Base-by-base conservation (phyloP, 352 stramenopile genomes). In the Phytophthora pluvialis region DNA sequence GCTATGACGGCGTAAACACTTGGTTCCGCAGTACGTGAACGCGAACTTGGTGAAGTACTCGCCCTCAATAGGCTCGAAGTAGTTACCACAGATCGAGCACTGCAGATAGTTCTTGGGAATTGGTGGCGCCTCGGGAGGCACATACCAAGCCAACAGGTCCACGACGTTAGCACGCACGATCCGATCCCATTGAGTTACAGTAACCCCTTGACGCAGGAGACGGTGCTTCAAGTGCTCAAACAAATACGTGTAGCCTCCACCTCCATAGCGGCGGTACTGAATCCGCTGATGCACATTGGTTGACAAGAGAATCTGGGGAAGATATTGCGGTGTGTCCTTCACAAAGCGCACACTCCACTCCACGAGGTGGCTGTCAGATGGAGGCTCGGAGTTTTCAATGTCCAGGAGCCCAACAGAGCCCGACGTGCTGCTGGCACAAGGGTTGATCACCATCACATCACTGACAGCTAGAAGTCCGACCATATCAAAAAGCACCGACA, bases 41-140 rank as follows among this genome's bases (percentile, higher is more conserved):
- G 75, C 64, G 49, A 93, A 94, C 71, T 95, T 95, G 46, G 87
- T 89, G 38, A 93, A 95, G 67, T 94, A 95, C 64, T 95, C 85
- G 26, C 87, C 87, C 15, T 90, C 85, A 56, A 95, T 86, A 8
- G 87, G 87, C 68, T 95, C 87, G 58, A 95, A 95, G 52, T 66
- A 73, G 26, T 81, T 75, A 6, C 48, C 33, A 66, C 87, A 95
- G 57, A 95, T 89, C 25, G 75, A 91, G 68, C 87, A 95, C 40
- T 77, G 68, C 33, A 94, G 56, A 38, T 83, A 93, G 53, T 91
- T 73, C 54, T 94, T 93, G 26, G 85, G 85, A 52, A 88, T 76
- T 15, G 67, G 72, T 0, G 82, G 73, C n/a, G 69, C 63, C 18
- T 71, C 71, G 25, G 83, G 87, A 32, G 85, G 52, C 8, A 72